Evolutionary conservation across 2,329 filamentous ascomycete genomes (phyloP), one percentile per base, ranked within the genome.

Genomic region (Didymella lethalis): DNA sequence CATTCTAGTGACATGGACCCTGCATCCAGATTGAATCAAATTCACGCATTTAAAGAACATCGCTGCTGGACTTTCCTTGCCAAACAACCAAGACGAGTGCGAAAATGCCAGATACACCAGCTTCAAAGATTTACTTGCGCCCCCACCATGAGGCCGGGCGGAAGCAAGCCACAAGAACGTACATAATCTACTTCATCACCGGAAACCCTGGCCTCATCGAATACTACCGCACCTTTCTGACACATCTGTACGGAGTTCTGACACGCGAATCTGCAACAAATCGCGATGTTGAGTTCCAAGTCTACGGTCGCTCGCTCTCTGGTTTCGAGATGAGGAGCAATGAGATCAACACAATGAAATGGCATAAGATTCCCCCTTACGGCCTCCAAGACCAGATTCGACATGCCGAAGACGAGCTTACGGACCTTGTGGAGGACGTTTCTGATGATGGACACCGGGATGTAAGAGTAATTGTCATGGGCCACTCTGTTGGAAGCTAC

Each of bases 201-300:
- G 91, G 91, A 20, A 94, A 94, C 64, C 91, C 91, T 5, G 91
- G 91, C 5, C 81, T 92, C 18, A 84, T 93, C 49, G 85, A 84
- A 55, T 94, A 91, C 81, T 94, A 94, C 76, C 79, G 78, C 57
- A 82, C 85, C 36, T 94, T 92, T 75, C 80, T 93, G 11, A 79
- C 79, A 0, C 79, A 82, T 14, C 78, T 93, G 2, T 81, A 86
- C 45, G 72, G 76, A 0, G 76, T 86, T 12, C 77, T 92, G 12
- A 79, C 84, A 11, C 65, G 60, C n/a, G 43, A 68, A 45, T 67
- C 65, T 2, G 65, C 66, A 1, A 58, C 59, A 2, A 54, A 63
- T 28, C 59, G 63, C 18, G 38, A 53, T 52, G 46, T 68, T 4
- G 64, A 67, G n/a, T 73, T 76, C 62, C 68, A 78, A 46, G 70